These are phyloP conservation scores for Trametes versicolor DNA, from an alignment of 1,284 basidiomycete genomes.

Conservation along the genomic window DNA sequence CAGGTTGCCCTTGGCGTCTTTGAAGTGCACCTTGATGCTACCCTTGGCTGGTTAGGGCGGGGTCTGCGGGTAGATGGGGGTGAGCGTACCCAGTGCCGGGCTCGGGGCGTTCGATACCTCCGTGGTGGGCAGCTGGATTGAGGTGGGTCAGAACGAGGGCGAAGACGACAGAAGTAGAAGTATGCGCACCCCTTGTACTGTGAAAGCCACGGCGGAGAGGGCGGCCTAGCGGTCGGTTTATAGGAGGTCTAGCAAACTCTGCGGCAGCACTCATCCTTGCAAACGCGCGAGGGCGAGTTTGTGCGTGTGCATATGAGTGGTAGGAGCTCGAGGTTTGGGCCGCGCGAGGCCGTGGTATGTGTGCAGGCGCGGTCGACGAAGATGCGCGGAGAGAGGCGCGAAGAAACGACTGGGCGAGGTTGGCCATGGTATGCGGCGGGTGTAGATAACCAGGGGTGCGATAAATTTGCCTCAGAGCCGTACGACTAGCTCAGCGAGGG, in stretches of 20 bases:
- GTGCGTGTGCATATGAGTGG: neutral
- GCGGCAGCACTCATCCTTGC: too few species aligned
- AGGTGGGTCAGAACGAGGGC: neutral
- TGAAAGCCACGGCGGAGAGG: constrained; percentile 12
- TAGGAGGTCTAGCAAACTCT: neutral
- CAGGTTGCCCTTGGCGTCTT: constrained; percentile 85
- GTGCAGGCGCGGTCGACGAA: neutral
- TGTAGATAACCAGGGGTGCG: neutral
- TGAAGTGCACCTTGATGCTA: constrained; percentile 91
- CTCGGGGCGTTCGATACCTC: constrained; percentile 61
- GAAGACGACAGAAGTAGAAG: neutral
- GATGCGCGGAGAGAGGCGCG: constrained; percentile 4
- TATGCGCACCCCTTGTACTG: constrained; percentile 1
- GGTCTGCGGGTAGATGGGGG: constrained; percentile 17
- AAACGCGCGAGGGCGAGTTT: neutral
- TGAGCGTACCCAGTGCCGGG: constrained; percentile 72
- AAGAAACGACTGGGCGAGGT: constrained; percentile 9
- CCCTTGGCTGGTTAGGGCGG: constrained; percentile 6
- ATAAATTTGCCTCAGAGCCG: neutral
- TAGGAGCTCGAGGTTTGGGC: neutral
- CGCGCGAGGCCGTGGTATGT: neutral
- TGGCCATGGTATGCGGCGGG: neutral
- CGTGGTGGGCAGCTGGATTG: constrained; percentile 42
- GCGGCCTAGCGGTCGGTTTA: neutral
- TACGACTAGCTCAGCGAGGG: neutral